A percentile compares a stretch with the other conserved stretches of the same genome.
These are phyloP conservation scores for Exophiala sideris DNA, from an alignment of 2,329 filamentous ascomycete species.

Conservation along the genomic window DNA sequence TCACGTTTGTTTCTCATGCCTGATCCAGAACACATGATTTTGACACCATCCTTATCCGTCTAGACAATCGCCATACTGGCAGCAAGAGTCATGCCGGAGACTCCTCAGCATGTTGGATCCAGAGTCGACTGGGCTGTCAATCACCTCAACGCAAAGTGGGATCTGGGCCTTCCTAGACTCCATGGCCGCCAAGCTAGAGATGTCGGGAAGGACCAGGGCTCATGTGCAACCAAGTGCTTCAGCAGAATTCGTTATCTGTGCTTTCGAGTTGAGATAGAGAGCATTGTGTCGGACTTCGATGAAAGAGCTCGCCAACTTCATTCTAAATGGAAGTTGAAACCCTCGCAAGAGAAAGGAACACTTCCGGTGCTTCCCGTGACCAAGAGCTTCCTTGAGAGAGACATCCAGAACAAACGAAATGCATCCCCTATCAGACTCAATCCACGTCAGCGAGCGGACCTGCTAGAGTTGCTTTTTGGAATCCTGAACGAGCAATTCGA, in stretches of 20 bases:
- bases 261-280: constrained; percentile 30
- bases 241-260: constrained; percentile 32
- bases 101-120: constrained; percentile 15
- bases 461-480: constrained; percentile 31
- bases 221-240: constrained; percentile 30
- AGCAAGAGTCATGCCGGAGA: constrained; percentile 7
- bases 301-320: constrained; percentile 30
- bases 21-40: no score
- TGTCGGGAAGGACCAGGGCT: constrained; percentile 8
- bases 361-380: constrained; percentile 23
- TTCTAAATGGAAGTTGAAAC: constrained; percentile 29
- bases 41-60: no score
- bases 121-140: constrained; percentile 31
- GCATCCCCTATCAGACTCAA: constrained; percentile 3
- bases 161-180: constrained; percentile 33
- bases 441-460: constrained; percentile 26
- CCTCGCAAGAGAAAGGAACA: constrained; percentile 30
- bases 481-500: constrained; percentile 33
- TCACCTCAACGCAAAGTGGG: constrained; percentile 35
- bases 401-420: constrained; percentile 3
- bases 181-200: constrained; percentile 20
- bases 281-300: constrained; percentile 33
- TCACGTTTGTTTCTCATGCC: no score
- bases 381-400: constrained; percentile 24
- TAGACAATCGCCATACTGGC: no score